Conservation (phyloP, 2,329 filamentous ascomycete species). For the Tolypocladium cylindrosporum region DNA sequence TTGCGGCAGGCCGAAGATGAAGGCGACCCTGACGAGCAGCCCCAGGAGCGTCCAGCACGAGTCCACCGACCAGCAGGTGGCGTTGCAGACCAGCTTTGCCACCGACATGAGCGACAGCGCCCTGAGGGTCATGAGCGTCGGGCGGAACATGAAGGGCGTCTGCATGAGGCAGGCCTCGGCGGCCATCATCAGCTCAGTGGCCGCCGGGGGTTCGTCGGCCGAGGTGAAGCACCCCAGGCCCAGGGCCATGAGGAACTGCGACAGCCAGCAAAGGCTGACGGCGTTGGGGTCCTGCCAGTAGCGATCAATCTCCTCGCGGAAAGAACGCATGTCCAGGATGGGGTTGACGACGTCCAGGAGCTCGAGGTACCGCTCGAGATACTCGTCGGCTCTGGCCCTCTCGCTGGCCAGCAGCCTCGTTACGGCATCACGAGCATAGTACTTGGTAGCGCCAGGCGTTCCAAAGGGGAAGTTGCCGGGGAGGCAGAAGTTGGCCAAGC, state of each 20-base stretch:
- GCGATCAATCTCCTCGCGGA: conserved; percentile 17
- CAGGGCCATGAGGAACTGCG: conserved; percentile 24
- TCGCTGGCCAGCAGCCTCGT: conserved; percentile 19
- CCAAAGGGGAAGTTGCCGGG: conserved; percentile 28
- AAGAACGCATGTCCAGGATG: conserved; percentile 20
- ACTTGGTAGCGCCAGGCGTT: conserved; percentile 22
- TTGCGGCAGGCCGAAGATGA: conserved; percentile 24
- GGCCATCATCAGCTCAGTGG: conserved; percentile 25
- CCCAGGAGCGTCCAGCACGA: conserved; percentile 25
- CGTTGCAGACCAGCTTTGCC: conserved; percentile 25
- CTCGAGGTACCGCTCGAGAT: conserved; percentile 18
- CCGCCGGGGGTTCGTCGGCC: conserved; percentile 18
- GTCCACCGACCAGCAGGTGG: conserved; percentile 25
- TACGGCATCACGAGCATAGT: conserved; percentile 19
- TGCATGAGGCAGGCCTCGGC: conserved; percentile 26
- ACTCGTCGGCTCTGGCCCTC: conserved; percentile 12
- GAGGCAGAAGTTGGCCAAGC: conserved; percentile 22
- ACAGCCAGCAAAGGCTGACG: conserved; percentile 20
- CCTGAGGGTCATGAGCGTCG: conserved; percentile 20
- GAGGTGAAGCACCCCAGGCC: conserved; percentile 22
- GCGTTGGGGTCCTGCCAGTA: conserved; percentile 20
- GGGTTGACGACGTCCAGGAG: conserved; percentile 24
- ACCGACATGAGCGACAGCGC: conserved; percentile 21
- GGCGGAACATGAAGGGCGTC: conserved; percentile 26
- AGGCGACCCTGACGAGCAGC: conserved; percentile 21